phyloP scores from a whole-genome alignment of 2,329 filamentous ascomycete species.

The Diaporthe amygdali region DNA sequence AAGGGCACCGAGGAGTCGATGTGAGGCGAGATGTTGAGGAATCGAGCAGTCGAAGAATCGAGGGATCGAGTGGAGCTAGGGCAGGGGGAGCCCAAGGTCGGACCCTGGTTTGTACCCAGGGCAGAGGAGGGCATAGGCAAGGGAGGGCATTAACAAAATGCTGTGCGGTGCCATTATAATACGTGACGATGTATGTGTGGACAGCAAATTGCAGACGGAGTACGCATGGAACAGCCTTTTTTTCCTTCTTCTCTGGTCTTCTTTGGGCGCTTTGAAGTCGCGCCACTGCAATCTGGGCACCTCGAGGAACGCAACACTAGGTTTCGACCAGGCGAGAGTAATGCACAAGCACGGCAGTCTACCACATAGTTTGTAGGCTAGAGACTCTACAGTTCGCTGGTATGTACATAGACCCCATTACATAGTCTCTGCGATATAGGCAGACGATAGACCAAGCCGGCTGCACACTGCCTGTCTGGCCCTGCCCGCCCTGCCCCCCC shows the following conservation, averaged over 20 bases:
- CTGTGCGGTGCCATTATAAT: not conserved
- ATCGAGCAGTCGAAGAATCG: not conserved
- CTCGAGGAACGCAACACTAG: not conserved
- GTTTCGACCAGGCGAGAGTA: not conserved
- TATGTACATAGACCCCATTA: not conserved
- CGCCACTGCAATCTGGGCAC: not conserved
- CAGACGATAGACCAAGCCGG: not conserved
- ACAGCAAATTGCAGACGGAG: not conserved
- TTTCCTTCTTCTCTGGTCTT: too few relatives aligned
- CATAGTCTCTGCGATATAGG: not conserved
- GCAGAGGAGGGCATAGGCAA: not conserved
- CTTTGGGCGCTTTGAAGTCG: not conserved
- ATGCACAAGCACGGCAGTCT: too few relatives aligned
- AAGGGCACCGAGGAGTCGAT: not conserved
- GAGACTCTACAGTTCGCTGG: too few relatives aligned
- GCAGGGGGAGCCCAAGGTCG: not conserved
- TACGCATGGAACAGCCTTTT: not conserved
- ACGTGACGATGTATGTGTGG: not conserved
- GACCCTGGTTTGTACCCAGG: not conserved
- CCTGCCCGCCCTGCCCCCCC: not conserved
- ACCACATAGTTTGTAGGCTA: too few relatives aligned
- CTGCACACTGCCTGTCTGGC: not conserved
- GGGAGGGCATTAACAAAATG: not conserved
- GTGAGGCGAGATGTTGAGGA: not conserved
- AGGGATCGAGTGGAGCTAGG: not conserved